Conservation (phyloP, 1,139 yeast genomes). For the Kodamaea fungicola region DNA sequence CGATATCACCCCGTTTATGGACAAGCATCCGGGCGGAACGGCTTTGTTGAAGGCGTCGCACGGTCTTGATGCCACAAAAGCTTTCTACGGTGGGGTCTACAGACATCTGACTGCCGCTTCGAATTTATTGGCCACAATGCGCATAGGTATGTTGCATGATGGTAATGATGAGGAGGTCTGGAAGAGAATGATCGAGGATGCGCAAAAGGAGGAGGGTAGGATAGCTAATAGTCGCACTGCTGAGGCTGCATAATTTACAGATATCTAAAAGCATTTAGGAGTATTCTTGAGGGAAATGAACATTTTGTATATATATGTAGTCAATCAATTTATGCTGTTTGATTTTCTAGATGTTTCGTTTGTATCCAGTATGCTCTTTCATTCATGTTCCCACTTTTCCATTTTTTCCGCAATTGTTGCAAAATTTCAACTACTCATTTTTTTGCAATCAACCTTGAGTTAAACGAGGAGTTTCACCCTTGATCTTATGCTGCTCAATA, state of each 20-base stretch:
- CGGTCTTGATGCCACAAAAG: slow-evolving; percentile 70
- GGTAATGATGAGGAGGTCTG: slow-evolving; percentile 83
- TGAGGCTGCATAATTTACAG: slow-evolving; percentile 49
- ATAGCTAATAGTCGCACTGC: slow-evolving; percentile 35
- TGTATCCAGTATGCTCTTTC: no score
- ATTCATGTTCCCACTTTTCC: no score
- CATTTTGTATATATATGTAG: no score
- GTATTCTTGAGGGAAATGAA: no score
- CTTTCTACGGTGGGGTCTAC: slow-evolving; percentile 74
- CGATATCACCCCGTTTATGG: slow-evolving; percentile 69
- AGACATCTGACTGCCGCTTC: slow-evolving; percentile 73
- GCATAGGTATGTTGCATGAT: slow-evolving; percentile 72
- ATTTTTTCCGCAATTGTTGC: neutral
- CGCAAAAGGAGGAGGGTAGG: slow-evolving; percentile 25
- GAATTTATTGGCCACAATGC: slow-evolving; percentile 69
- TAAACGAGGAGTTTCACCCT: slow-evolving; percentile 27
- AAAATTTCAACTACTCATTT: no score
- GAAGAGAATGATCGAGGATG: slow-evolving; percentile 50
- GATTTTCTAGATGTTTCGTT: no score
- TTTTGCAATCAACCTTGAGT: slow-evolving; percentile 34
- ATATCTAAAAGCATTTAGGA: no score
- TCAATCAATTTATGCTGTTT: no score
- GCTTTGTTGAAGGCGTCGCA: slow-evolving; percentile 59
- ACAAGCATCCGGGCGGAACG: slow-evolving; percentile 72
- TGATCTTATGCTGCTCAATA: slow-evolving; percentile 40